Percentiles rank a stretch among this genome's conserved stretches.
Conservation (phyloP, 257 asterid species). For the Nicotiana sylvestris region DNA sequence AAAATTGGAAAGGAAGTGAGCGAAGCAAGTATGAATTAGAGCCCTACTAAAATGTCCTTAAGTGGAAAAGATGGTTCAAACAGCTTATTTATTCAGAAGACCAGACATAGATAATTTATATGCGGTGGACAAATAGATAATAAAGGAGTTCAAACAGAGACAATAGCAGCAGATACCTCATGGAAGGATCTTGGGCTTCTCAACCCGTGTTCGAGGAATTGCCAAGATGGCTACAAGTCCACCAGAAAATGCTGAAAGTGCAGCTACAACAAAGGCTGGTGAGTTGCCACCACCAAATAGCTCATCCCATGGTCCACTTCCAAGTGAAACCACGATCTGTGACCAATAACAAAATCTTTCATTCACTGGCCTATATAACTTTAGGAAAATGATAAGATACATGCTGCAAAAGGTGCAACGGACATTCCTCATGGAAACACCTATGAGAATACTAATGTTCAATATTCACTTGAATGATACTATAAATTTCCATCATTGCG, state of each 20-base stretch:
- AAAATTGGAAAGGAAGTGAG: not conserved
- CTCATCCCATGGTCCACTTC: slow-evolving; percentile 75
- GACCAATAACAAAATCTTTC: slow-evolving; percentile 16
- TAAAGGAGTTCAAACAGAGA: not conserved
- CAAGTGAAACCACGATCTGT: slow-evolving; percentile 72
- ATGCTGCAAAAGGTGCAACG: not conserved
- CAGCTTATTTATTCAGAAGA: not conserved
- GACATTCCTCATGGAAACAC: not conserved
- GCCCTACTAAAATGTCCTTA: not conserved
- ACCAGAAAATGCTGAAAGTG: slow-evolving; percentile 52
- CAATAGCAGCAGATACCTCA: slow-evolving; percentile 40
- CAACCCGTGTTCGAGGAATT: slow-evolving; percentile 73
- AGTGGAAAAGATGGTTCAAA: not conserved
- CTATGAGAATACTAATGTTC: not conserved
- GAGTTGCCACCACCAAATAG: slow-evolving; percentile 88
- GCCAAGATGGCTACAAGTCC: slow-evolving; percentile 81
- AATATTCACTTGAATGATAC: not conserved
- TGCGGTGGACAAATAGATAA: not conserved
- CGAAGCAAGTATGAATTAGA: not conserved
- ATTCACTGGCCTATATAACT: not conserved
- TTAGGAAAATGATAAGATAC: not conserved
- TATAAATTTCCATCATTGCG: not conserved
- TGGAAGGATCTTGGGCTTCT: slow-evolving; percentile 44
- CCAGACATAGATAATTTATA: not conserved
- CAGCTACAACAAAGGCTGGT: slow-evolving; percentile 67